Base-by-base conservation (phyloP, 371 early-diverging fungal genomes). In the Mortierella sp. region DNA sequence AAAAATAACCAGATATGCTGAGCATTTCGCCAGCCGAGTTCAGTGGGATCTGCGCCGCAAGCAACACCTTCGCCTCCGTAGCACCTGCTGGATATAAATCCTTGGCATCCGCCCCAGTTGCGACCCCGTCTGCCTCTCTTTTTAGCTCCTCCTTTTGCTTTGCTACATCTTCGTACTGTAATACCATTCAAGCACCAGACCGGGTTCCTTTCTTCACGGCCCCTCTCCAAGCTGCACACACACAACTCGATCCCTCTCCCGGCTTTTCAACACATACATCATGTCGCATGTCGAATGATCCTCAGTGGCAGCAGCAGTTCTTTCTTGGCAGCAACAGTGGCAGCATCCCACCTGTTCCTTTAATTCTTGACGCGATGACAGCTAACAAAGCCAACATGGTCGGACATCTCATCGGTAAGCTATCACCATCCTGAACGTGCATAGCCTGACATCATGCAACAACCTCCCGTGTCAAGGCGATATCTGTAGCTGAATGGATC, bases 341-440 rank as follows among this genome's bases (percentile, higher is more conserved):
- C 4, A 44, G 21, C 19, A 57, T 63, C 21, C 59, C 59, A 39
- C 63, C 63, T 37, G 63, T 56, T 37, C 50, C 70, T 19, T 26
- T 66, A 43, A 65, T 65, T 58, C 56, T 72, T 9, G 66, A 65
- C 57, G 52, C 72, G 0, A 39, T 65, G 30, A 60, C 66, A 4
- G 72, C 72, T 15, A 65, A 37, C 50, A 65, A 66, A 32, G 66
- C 65, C 52, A 59, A 37, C 53, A 72, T 72, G 61, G 72, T 72
- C 34, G 72, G 61, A 44, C 65, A 65, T 62, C 58, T 72, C 26
- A 65, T 72, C 27, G 72, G 72, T 72, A 72, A 65, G 66, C 48
- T 23, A n/a, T n/a, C n/a, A n/a, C n/a, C n/a, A n/a, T n/a, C n/a
- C n/a, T n/a, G n/a, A n/a, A n/a, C n/a, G n/a, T n/a, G n/a, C n/a